phyloP scores from a whole-genome alignment of 768 basidiomycete genomes.

The Hericium coralloides region DNA sequence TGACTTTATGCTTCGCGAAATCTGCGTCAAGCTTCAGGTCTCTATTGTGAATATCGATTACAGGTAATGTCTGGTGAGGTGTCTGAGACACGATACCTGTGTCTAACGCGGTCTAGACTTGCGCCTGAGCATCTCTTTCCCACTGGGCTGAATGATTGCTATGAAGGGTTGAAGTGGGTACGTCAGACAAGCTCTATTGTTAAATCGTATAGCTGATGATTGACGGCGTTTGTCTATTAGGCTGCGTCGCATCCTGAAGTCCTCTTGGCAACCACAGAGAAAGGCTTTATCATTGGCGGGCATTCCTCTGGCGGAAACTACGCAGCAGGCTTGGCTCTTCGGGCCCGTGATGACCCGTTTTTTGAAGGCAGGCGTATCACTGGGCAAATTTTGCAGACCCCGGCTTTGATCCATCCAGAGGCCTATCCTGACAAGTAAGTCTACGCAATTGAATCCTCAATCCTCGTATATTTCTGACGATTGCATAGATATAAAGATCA shows the following conservation, averaged over 20 bases:
- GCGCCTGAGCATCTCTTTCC: slow-evolving; percentile 16
- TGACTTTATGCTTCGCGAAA: slow-evolving; percentile 7
- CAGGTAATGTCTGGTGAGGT: neutral
- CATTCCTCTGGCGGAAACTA: slow-evolving; percentile 17
- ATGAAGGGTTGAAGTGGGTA: slow-evolving; percentile 18
- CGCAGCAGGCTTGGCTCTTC: slow-evolving; percentile 16
- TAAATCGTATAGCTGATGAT: neutral
- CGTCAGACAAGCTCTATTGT: neutral
- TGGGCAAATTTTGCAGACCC: slow-evolving; percentile 17
- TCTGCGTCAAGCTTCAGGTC: slow-evolving; percentile 4
- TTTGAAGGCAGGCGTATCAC: slow-evolving; percentile 15
- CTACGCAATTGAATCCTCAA: neutral
- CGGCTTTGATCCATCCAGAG: slow-evolving; percentile 13
- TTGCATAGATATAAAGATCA: neutral
- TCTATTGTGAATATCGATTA: slow-evolving; percentile 8
- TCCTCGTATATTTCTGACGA: neutral
- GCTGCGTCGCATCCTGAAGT: slow-evolving; percentile 1
- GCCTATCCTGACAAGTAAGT: slow-evolving; percentile 17
- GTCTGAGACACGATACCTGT: neutral
- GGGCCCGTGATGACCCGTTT: slow-evolving; percentile 16
- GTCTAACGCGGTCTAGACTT: neutral
- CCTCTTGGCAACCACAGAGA: slow-evolving; percentile 10
- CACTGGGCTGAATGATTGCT: slow-evolving; percentile 13
- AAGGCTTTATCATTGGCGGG: slow-evolving; percentile 20
- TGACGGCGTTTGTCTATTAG: neutral